Evolutionary conservation across 495 filamentous ascomycete species (phyloP), one percentile per base, ranked within the genome.

Genomic region (Penicillium ucsense): DNA sequence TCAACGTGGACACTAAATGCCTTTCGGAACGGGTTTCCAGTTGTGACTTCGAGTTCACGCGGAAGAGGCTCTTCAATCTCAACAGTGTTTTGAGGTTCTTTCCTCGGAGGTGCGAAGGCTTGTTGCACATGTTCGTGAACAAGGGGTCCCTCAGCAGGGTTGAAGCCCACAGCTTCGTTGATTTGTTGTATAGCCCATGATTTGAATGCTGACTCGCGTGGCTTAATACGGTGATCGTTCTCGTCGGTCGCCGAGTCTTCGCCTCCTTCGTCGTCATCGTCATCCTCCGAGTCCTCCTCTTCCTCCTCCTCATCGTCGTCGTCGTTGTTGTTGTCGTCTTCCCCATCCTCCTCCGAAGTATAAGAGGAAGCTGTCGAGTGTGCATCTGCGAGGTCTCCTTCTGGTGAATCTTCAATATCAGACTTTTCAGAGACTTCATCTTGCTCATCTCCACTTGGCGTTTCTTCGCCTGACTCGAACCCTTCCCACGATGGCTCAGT

Each of bases 111-210:
- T 8, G 58, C 54, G 29, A 63, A 59, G 35, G 61, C 61, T 39
- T 63, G 57, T 28, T 61, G 63, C 41, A 65, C 53, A 5, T 52
- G 40, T 31, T 53, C 54, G 28, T 45, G 43, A 8, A 56, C 52
- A 7, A 63, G 43, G 6, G 67, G 65, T n/a, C 49, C 63, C 5
- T 61, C 56, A 11, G 71, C 68, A 11, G 82, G 80, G 6, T 66
- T 71, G 56, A 84, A 84, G 8, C 78, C 80, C 12, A 82, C 55
- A 31, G 83, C 82, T 53, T 88, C 79, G 58, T 94, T 94, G 43
- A 89, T 79, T 61, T 89, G 85, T 52, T 86, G 81, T 30, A 81
- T 80, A 9, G 94, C 92, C 92, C 92, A 98, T 8, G 81, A 74
- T 65, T 96, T 96, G 74, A 98, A 98, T n/a, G 89, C 88, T 20